Base-by-base conservation (phyloP, 768 basidiomycete genomes). In the Leccinum rimulosum region DNA sequence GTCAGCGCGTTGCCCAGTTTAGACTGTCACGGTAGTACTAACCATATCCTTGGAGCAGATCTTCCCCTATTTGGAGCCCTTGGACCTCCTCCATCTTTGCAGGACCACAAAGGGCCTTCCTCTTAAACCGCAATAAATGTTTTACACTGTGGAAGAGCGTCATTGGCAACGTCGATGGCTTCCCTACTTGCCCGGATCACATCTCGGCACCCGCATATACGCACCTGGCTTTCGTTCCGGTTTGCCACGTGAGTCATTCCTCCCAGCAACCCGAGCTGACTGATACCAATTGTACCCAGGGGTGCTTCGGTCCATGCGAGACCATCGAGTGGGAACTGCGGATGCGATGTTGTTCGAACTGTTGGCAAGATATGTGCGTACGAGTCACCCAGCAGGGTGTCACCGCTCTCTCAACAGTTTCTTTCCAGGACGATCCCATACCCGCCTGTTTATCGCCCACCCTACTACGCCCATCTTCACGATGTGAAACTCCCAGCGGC, bases 41-140 rank as follows among this genome's bases (percentile, higher is more conserved):
- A 25, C 25, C 25, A 25, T 25, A 25, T 25, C 25, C 25, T 8
- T 15, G 25, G 19, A 10, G 6, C 17, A 64, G 63, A 51, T 31
- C 10, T 31, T 31, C 31, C 31, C 31, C 31, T 31, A 31, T 31
- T 56, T 75, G 12, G 66, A 70, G 9, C 74, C 76, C 1, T 35
- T 69, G 5, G 72, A 76, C 53, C 57, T 76, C 8, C 67, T 76
- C 10, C 59, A 71, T 28, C 67, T 77, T 4, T 47, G 70, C n/a
- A 66, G 74, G 35, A 67, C 66, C 19, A 69, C 66, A 9, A 75
- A 75, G 36, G 65, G 35, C 31, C 31, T 31, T 31, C 31, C 31
- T 31, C 1, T 61, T 73, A 27, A 62, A 62, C 31, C 69, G 61
- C 38, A 36, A 55, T 6, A 58, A 49, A 27, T 60, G 65, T 2